Conservation (phyloP, 495 filamentous ascomycete genomes). For the Penicillium cosmopolitanum region DNA sequence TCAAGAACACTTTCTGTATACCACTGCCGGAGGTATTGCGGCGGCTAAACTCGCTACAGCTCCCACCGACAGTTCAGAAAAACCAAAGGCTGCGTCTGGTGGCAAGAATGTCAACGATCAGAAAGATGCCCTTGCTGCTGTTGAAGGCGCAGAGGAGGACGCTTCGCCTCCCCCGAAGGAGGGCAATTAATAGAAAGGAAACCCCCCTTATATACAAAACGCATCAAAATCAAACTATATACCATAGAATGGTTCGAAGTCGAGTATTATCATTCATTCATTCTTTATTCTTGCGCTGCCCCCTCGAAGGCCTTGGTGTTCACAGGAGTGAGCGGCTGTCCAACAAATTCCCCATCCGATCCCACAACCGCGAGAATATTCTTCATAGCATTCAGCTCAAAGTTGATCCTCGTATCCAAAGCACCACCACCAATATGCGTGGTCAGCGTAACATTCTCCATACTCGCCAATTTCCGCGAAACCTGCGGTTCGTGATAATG, state of each 20-base stretch:
- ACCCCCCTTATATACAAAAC: too few species aligned
- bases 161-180: constrained; percentile 23
- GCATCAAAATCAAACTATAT: not conserved
- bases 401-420: constrained; percentile 25
- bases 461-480: constrained; percentile 15
- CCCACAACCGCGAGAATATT: constrained; percentile 24
- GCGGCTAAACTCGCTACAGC: constrained; percentile 45
- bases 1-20: constrained; percentile 73
- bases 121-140: constrained; percentile 35
- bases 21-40: constrained; percentile 66
- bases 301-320: constrained; percentile 26
- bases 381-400: constrained; percentile 27
- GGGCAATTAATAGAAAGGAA: constrained; percentile 13
- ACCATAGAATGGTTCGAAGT: not conserved
- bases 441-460: constrained; percentile 26
- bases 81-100: constrained; percentile 3
- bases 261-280: not conserved
- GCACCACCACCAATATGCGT: constrained; percentile 25
- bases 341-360: constrained; percentile 18
- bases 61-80: constrained; percentile 10
- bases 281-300: not conserved
- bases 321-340: constrained; percentile 25
- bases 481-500: constrained; percentile 57
- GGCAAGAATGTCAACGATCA: constrained; percentile 24
- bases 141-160: constrained; percentile 37